Base-by-base conservation (phyloP, 441 rosid species). In the Arabidopsis hybrid region DNA sequence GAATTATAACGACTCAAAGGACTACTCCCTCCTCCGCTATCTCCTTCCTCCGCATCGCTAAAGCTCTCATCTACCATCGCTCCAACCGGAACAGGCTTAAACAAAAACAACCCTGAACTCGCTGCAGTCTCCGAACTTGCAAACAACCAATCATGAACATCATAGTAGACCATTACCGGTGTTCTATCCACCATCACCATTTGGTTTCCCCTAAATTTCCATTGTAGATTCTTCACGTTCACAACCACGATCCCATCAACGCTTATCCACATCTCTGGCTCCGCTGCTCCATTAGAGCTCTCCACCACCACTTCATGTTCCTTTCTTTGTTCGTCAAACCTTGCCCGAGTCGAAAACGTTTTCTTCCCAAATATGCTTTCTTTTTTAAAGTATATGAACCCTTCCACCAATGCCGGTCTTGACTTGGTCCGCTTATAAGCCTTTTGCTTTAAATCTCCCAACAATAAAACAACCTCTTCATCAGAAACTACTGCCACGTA, bases 81-180 rank as follows among this genome's bases (percentile, higher is more conserved):
- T 13, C 76, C 80, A 14, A 71, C 72, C 39, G 77, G 34, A 6
- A 80, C 68, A 52, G 95, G 96, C 77, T 92, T 92, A 71, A 92
- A 88, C 64, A 89, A 79, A 73, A 92, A 92, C 74, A 90, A 50
- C 34, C 91, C 98, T 61, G 73, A 60, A 1, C 53, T 29, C 2
- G 80, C 77, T 0, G 75, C 29, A 6, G 46, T 60, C 9, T 72
- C 80, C 0, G 73, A 60, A 43, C 69, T 72, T 63, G 81, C 84
- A 47, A 93, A 91, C 31, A 92, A 79, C 97, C 95, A 93, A 53
- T 93, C 97, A 70, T 93, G 97, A 38, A 93, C 97, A 74, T 93
- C 98, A 83, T 95, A 93, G 38, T 86, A 91, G 7, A 91, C 90
- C 75, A 89, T 91, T 7, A 93, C 81, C 10, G 88, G 83, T 7